Base-by-base conservation (phyloP, 139 green algal genomes). In the Chlorella vulgaris region DNA sequence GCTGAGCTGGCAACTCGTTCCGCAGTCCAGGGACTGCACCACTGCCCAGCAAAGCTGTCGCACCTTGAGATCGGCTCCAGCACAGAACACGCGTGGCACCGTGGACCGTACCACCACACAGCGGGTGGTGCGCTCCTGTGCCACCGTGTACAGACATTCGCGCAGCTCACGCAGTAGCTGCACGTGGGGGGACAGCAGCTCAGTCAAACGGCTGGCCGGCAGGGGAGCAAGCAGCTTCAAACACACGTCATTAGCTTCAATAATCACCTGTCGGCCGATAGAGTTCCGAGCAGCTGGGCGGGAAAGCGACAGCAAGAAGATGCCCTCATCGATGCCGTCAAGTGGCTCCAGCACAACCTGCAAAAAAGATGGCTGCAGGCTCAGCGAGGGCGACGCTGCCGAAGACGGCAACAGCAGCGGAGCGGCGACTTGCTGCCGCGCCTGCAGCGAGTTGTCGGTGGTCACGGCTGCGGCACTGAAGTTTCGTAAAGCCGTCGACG, bases 1-100 rank as follows among this genome's bases (percentile, higher is more conserved):
- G n/a, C n/a, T n/a, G n/a, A n/a, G n/a, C n/a, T n/a, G n/a, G n/a
- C n/a, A n/a, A n/a, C n/a, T n/a, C n/a, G n/a, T n/a, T n/a, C n/a
- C n/a, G 60, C 26, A 58, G 47, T 15, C 10, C 47, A 58, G 47
- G 13, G 15, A 24, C 15, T 58, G 47, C 10, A 19, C 5, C 42
- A 7, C 67, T 58, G 29, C 39, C 38, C 4, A 22, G 0, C 7
- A 8, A 10, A 29, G 19, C 15, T 5, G 3, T 28, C 50, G 22
- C 81, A 95, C 94, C 89, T 91, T 89, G 28, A 92, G 85, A 40
- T 92, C 88, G 35, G 88, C 88, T 7, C 93, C 94, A 4, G 93
- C 88, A 53, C 85, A 95, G 70, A 97, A 97, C 1, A 93, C 88
- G n/a, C 90, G 88, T 6, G 82, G 67, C 55, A 92, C 87, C 3